Conservation (phyloP, 177 flowering plant species). For the Vitis hybrid region DNA sequence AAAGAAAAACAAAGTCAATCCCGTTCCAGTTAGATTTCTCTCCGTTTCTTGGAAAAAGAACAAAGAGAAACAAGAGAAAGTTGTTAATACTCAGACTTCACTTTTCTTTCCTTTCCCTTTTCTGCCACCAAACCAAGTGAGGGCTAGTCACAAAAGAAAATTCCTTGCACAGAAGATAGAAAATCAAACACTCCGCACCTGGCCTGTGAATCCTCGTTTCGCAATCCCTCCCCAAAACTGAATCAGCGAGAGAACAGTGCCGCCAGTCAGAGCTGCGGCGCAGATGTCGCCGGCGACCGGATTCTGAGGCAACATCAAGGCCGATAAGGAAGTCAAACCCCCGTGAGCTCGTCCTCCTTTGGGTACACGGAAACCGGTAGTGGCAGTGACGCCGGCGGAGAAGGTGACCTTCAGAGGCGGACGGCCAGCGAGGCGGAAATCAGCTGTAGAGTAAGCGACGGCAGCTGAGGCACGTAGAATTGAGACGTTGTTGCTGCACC, state of each 20-base stretch:
- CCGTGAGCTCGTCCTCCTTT: slow-evolving; percentile 9
- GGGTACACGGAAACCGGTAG: not conserved
- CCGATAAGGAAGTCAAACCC: slow-evolving; percentile 5
- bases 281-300: slow-evolving; percentile 44
- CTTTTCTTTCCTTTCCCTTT: not conserved
- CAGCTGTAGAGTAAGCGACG: no score
- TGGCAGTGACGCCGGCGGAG: not conserved
- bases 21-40: no score
- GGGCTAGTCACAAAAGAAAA: not conserved
- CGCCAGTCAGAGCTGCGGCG: slow-evolving; percentile 43
- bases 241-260: slow-evolving; percentile 49
- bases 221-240: slow-evolving; percentile 63
- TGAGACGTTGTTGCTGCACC: no score
- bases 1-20: not conserved
- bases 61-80: not conserved
- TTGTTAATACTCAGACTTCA: not conserved
- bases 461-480: no score
- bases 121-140: not conserved
- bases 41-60: not conserved
- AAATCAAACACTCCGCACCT: slow-evolving; percentile 28
- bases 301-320: slow-evolving; percentile 32
- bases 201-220: slow-evolving; percentile 55
- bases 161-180: not conserved
- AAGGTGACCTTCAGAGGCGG: not conserved
- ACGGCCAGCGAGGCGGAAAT: no score